Evolutionary conservation across 495 filamentous ascomycete species (phyloP).

Genomic region (Entonaema liquescens): DNA sequence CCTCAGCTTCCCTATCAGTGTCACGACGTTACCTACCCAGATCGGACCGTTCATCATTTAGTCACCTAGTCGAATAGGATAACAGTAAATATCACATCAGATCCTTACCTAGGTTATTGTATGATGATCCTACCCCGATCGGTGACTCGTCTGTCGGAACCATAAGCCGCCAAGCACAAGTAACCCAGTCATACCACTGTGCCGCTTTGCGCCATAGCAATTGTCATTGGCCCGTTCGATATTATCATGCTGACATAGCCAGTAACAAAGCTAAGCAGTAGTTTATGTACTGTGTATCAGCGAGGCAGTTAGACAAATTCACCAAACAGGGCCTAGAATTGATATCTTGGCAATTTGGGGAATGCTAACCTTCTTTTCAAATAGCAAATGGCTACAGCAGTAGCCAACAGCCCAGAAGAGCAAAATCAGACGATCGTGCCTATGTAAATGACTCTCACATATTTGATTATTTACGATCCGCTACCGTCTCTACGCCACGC

Average conservation of each 20-base stretch:
- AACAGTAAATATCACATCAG: conserved; percentile 14
- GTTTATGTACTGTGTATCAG: conserved; percentile 13
- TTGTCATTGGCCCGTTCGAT: conserved; percentile 24
- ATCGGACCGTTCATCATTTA: background rate
- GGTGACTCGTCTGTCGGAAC: conserved; percentile 17
- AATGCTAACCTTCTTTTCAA: background rate
- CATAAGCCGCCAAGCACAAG: conserved; percentile 20
- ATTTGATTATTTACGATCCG: background rate
- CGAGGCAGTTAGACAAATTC: conserved; percentile 20
- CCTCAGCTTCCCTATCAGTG: conserved; percentile 20
- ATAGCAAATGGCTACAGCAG: background rate
- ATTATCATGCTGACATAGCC: conserved; percentile 31
- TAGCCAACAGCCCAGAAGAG: background rate
- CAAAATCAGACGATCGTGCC: background rate
- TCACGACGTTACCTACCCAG: conserved; percentile 5
- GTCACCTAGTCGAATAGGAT: background rate
- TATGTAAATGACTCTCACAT: background rate
- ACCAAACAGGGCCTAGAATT: background rate
- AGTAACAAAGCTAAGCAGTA: background rate
- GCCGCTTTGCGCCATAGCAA: background rate
- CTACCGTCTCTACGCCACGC: background rate
- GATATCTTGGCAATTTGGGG: background rate
- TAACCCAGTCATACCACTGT: conserved; percentile 30
- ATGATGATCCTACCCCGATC: conserved; percentile 34
- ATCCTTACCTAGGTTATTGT: conserved; percentile 19